A percentile compares a stretch with the other conserved stretches of the same genome.
These are phyloP conservation scores for Ustilago curta DNA, from an alignment of 1,284 basidiomycete species.

Conservation along the genomic window DNA sequence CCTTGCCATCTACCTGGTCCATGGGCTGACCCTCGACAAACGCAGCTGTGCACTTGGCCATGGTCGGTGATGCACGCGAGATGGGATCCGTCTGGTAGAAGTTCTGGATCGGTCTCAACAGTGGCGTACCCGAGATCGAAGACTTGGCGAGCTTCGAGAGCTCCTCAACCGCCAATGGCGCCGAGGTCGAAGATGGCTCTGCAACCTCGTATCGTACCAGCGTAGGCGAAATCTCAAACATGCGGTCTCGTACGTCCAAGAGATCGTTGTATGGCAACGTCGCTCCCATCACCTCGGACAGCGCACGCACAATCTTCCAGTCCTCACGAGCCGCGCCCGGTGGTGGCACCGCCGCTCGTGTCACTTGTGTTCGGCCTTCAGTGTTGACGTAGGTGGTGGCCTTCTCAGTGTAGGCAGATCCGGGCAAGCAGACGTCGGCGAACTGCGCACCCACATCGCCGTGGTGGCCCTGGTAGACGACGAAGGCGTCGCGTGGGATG, in stretches of 20 bases:
- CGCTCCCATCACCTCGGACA: conserved; percentile 86
- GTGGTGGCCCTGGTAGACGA: conserved; percentile 99
- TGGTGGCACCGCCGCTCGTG: conserved; percentile 91
- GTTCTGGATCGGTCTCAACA: conserved; percentile 87
- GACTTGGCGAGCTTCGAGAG: conserved; percentile 49
- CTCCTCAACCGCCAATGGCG: conserved; percentile 57
- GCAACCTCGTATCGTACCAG: conserved; percentile 87
- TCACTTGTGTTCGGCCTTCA: conserved; percentile 91
- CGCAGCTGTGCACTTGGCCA: conserved; percentile 65
- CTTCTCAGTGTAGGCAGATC: conserved; percentile 96
- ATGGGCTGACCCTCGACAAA: conserved; percentile 52
- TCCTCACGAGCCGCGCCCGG: conserved; percentile 95
- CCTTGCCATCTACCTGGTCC: conserved; percentile 52
- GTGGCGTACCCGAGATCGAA: conserved; percentile 70
- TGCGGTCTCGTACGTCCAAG: conserved; percentile 85
- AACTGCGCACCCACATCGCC: conserved; percentile 96
- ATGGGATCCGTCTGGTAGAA: conserved; percentile 94
- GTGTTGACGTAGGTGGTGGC: conserved; percentile 95
- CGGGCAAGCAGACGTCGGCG: conserved; percentile 94
- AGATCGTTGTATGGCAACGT: conserved; percentile 92
- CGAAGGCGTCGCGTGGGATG: conserved; percentile 94
- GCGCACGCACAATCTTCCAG: conserved; percentile 97
- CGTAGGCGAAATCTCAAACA: conserved; percentile 96
- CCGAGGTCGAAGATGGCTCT: conserved; percentile 78
- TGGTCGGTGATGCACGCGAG: conserved; percentile 71